phyloP scores from a whole-genome alignment of 1,284 basidiomycete species.

The Megacollybia platyphylla region DNA sequence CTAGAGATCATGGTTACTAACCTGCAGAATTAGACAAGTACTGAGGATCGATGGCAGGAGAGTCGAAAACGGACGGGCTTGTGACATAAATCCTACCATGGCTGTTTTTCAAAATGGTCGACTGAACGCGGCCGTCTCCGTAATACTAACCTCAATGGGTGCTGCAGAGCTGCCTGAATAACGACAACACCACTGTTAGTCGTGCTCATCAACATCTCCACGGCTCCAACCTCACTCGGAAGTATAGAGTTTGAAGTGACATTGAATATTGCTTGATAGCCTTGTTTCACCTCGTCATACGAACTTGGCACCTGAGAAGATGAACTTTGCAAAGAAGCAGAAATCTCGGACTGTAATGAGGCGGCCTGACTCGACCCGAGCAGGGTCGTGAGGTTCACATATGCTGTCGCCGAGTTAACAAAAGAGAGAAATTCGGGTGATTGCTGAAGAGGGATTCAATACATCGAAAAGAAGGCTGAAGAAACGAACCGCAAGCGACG shows the following conservation, averaged over 20 bases:
- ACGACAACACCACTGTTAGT: slow-evolving; percentile 33
- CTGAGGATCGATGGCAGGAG: slow-evolving; percentile 5
- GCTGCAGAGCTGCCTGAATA: slow-evolving; percentile 58
- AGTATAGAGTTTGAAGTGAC: slow-evolving; percentile 32
- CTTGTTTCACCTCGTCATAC: slow-evolving; percentile 37
- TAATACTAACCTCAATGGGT: slow-evolving; percentile 34
- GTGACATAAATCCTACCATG: slow-evolving; percentile 24
- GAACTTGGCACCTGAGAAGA: slow-evolving; percentile 30
- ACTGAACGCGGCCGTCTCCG: not conserved
- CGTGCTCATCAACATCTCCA: slow-evolving; percentile 52
- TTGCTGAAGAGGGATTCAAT: slow-evolving; percentile 8
- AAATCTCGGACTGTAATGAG: slow-evolving; percentile 20
- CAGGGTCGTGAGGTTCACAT: slow-evolving; percentile 43
- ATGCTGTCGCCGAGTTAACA: slow-evolving; percentile 58
- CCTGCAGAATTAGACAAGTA: slow-evolving; percentile 6
- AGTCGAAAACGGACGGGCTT: slow-evolving; percentile 13
- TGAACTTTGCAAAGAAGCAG: slow-evolving; percentile 1
- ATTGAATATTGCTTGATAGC: slow-evolving; percentile 53
- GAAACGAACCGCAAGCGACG: slow-evolving; percentile 15
- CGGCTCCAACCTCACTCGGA: slow-evolving; percentile 29
- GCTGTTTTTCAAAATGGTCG: slow-evolving; percentile 7
- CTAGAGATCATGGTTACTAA: not conserved
- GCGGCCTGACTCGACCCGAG: slow-evolving; percentile 21
- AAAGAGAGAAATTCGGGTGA: slow-evolving; percentile 39
- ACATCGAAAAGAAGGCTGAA: slow-evolving; percentile 6